Conservation (phyloP, 768 basidiomycete genomes). For the Pisolithus sp. region DNA sequence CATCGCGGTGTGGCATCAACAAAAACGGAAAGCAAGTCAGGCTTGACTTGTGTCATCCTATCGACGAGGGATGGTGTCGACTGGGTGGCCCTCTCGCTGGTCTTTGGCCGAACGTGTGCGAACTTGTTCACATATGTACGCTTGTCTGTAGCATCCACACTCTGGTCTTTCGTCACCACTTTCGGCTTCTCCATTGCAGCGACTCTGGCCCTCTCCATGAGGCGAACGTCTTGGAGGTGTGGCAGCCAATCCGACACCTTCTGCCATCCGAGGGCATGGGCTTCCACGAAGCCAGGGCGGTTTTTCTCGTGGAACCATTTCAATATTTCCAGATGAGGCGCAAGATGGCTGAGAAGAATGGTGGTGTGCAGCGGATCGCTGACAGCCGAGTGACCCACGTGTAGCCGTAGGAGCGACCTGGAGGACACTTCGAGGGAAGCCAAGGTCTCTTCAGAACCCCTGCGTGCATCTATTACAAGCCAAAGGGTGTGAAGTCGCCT, state of each 20-base stretch:
- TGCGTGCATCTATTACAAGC: conserved; percentile 55
- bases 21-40: conserved; percentile 33
- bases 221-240: conserved; percentile 62
- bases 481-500: conserved; percentile 57
- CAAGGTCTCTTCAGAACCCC: conserved; percentile 40
- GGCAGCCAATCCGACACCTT: conserved; percentile 62
- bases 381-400: conserved; percentile 72
- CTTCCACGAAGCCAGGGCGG: conserved; percentile 62
- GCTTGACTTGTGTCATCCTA: conserved; percentile 34
- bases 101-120: conserved; percentile 36
- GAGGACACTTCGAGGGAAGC: conserved; percentile 47
- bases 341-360: conserved; percentile 70
- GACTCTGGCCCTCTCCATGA: conserved; percentile 49
- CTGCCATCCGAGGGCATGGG: conserved; percentile 65
- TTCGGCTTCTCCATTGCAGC: conserved; percentile 12
- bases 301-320: conserved; percentile 79
- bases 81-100: conserved; percentile 32
- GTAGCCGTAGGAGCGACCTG: conserved; percentile 59
- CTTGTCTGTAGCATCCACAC: conserved; percentile 48
- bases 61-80: conserved; percentile 31
- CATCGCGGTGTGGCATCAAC: conserved; percentile 50
- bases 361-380: conserved; percentile 62
- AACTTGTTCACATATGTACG: conserved; percentile 34
- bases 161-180: conserved; percentile 31
- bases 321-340: conserved; percentile 61